phyloP scores from a whole-genome alignment of 2,329 filamentous ascomycete genomes.

The Alternaria alternata region DNA sequence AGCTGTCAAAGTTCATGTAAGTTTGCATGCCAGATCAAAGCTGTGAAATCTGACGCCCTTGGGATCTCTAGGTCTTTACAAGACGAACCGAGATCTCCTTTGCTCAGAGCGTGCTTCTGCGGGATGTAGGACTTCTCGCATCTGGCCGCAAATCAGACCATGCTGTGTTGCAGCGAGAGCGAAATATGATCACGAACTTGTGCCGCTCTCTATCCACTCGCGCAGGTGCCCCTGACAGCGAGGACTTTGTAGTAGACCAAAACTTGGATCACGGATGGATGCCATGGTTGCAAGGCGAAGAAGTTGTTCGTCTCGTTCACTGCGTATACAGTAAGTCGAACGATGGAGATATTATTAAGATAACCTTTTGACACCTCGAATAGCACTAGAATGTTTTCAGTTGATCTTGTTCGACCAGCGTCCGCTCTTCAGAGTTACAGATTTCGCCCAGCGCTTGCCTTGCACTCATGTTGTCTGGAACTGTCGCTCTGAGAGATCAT shows the following conservation, averaged over 20 bases:
- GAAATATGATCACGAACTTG: not conserved
- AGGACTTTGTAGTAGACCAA: not conserved
- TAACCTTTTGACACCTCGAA: not conserved
- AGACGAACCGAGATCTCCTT: not conserved
- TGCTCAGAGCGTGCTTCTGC: not conserved
- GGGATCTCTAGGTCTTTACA: not conserved
- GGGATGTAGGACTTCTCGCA: not conserved
- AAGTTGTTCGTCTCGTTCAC: not conserved
- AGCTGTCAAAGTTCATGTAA: slow-evolving; percentile 2
- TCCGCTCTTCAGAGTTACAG: not conserved
- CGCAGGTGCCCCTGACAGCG: not conserved
- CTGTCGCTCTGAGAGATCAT: not conserved
- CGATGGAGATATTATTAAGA: not conserved
- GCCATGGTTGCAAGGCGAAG: not conserved
- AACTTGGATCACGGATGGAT: not conserved
- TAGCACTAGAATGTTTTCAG: not conserved
- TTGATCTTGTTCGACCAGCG: not conserved
- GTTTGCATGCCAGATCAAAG: not conserved
- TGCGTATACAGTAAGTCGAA: not conserved
- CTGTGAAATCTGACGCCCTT: not conserved
- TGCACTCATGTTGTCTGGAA: not conserved
- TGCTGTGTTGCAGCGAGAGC: not conserved
- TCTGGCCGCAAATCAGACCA: not conserved
- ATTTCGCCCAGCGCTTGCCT: not conserved
- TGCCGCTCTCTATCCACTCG: not conserved